Conservation (phyloP, 768 basidiomycete genomes). For the Termitomyces sp. region DNA sequence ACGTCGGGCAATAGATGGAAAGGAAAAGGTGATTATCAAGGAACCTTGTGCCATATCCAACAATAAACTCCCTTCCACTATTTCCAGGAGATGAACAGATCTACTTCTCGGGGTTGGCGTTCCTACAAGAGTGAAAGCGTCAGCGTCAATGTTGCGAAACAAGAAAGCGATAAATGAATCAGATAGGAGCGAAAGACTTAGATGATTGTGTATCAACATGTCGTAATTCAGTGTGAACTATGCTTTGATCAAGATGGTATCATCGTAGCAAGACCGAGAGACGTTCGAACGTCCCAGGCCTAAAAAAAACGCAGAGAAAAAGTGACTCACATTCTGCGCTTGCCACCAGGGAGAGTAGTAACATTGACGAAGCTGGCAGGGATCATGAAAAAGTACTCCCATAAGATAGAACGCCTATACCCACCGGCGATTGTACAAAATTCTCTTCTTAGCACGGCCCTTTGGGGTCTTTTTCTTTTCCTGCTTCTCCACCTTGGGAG, state of each 20-base stretch:
- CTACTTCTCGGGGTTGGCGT: constrained; percentile 64
- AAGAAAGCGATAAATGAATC: constrained; percentile 32
- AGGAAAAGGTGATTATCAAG: neutral
- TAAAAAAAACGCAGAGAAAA: neutral
- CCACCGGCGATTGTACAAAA: constrained; percentile 11
- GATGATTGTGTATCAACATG: constrained; percentile 84
- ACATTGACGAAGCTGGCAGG: constrained; percentile 82
- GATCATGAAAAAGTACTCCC: constrained; percentile 49
- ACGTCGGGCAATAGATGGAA: neutral
- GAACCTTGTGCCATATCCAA: constrained; percentile 4
- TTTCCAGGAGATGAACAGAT: neutral
- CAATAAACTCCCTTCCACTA: neutral
- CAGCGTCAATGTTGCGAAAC: constrained; percentile 8
- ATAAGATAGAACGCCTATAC: neutral
- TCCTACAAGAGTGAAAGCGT: constrained; percentile 38
- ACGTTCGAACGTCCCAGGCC: neutral
- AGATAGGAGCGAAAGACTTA: constrained; percentile 99
- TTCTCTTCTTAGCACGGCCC: constrained; percentile 92
- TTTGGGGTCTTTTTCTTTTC: constrained; percentile 99
- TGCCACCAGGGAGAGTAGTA: constrained; percentile 84
- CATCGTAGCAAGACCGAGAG: constrained; percentile 32
- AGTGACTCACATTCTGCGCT: constrained; percentile 88
- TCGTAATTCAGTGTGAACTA: constrained; percentile 93
- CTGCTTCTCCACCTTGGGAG: constrained; percentile 96
- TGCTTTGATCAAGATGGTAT: constrained; percentile 57